These are phyloP conservation scores for Sherardia arvensis DNA, from an alignment of 257 asterid genomes.

Conservation along the genomic window DNA sequence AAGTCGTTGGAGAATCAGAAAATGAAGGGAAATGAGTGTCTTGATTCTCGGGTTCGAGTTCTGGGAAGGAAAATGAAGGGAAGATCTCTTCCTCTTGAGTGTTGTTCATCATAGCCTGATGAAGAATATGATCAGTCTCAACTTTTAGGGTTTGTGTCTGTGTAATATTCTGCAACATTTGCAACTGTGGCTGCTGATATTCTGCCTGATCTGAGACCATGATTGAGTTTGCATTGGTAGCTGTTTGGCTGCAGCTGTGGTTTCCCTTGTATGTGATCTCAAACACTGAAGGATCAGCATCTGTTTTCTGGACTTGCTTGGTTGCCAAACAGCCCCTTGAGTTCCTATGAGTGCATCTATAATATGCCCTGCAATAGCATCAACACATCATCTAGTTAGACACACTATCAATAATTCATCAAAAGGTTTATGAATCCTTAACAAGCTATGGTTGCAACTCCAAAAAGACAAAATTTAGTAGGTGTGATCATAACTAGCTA, in stretches of 20 bases:
- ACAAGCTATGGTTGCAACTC: not conserved
- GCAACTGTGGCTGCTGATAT: conserved; percentile 6
- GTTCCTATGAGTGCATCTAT: conserved; percentile 68
- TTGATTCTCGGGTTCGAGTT: conserved; percentile 22
- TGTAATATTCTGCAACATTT: conserved; percentile 6
- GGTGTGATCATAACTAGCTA: not conserved
- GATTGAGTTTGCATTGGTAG: conserved; percentile 14
- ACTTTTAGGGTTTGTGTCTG: conserved; percentile 15
- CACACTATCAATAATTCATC: not conserved
- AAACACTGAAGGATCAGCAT: conserved; percentile 36
- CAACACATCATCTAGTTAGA: not conserved
- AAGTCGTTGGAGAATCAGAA: conserved; percentile 23
- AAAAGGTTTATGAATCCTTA: too few species aligned
- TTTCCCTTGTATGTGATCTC: conserved; percentile 63
- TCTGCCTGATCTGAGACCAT: conserved; percentile 2
- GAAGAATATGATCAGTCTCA: conserved; percentile 15
- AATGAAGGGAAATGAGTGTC: conserved; percentile 16
- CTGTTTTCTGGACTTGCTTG: conserved; percentile 65
- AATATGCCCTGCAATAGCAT: conserved; percentile 57
- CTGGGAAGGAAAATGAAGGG: conserved; percentile 38
- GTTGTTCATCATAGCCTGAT: not conserved
- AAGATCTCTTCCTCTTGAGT: conserved; percentile 16
- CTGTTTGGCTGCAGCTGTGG: conserved; percentile 37
- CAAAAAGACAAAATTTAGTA: not conserved
- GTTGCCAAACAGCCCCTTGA: conserved; percentile 78